These are phyloP conservation scores for Rhynchospora breviuscula DNA, from an alignment of 176 grass and related monocot species.

Conservation along the genomic window DNA sequence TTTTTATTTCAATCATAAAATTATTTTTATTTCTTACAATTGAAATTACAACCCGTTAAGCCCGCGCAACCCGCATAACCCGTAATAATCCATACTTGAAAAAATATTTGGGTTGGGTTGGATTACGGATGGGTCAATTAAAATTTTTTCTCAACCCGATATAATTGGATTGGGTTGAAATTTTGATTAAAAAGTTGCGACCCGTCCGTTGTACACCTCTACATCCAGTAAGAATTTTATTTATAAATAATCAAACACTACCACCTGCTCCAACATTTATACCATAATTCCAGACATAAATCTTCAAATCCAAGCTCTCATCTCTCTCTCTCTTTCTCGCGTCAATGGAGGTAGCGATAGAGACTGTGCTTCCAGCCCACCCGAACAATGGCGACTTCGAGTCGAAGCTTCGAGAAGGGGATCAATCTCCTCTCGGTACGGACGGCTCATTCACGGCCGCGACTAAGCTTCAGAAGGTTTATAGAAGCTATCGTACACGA, in stretches of 20 bases:
- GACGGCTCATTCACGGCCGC: conserved; percentile 42
- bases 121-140: too few relatives aligned
- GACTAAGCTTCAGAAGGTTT: conserved; percentile 89
- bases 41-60: too few relatives aligned
- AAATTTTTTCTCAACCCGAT: too few relatives aligned
- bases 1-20: too few relatives aligned
- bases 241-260: not conserved
- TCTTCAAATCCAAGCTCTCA: not conserved
- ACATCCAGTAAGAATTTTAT: not conserved
- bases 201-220: too few relatives aligned
- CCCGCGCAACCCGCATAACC: too few relatives aligned
- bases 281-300: not conserved
- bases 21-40: too few relatives aligned
- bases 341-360: conserved; percentile 38
- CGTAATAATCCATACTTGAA: too few relatives aligned
- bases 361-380: conserved; percentile 3
- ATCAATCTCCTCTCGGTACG: not conserved
- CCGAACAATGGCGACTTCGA: not conserved
- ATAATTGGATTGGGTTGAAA: too few relatives aligned
- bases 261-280: not conserved
- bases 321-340: not conserved
- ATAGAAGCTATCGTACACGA: conserved; percentile 90
- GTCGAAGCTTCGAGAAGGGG: not conserved
- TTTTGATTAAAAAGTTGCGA: too few relatives aligned
- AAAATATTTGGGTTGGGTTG: too few relatives aligned